A percentile compares a stretch with the other conserved stretches of the same genome.
Conservation (phyloP, 2,329 filamentous ascomycete species). For the Monosporascus sp. region DNA sequence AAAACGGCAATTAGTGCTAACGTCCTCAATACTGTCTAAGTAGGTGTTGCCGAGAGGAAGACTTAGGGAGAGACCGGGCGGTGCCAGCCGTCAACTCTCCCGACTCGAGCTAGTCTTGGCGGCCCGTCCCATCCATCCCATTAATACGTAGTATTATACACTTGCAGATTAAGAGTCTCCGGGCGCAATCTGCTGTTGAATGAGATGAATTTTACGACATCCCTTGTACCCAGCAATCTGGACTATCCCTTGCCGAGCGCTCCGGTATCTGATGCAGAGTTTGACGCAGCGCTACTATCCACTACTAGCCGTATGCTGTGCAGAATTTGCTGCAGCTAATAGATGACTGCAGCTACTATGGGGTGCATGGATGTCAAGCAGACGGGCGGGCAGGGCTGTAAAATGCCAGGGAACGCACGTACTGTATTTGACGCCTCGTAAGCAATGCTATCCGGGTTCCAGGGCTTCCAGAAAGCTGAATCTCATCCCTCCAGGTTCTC, state of each 20-base stretch:
- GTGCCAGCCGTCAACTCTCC: not conserved
- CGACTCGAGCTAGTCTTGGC: not conserved
- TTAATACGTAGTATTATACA: not conserved
- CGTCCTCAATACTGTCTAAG: no score
- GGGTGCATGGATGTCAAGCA: not conserved
- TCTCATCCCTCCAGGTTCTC: no score
- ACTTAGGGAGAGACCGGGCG: no score
- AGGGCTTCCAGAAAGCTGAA: no score
- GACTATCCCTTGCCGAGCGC: constrained; percentile 21
- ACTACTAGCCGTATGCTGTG: not conserved
- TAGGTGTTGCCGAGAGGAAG: no score
- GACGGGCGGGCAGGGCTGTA: not conserved
- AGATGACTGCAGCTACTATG: not conserved
- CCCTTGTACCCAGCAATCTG: constrained; percentile 17
- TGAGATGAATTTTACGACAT: no score
- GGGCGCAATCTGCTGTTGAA: no score
- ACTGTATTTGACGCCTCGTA: no score
- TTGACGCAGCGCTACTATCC: constrained; percentile 11
- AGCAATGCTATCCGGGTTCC: no score
- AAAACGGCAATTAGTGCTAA: no score
- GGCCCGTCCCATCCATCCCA: no score
- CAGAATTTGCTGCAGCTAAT: not conserved
- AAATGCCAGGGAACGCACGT: not conserved
- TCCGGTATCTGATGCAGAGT: constrained; percentile 25
- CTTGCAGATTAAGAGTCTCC: not conserved